Conservation (phyloP, 164 flowering plant species). For the Cinnamomum chago region DNA sequence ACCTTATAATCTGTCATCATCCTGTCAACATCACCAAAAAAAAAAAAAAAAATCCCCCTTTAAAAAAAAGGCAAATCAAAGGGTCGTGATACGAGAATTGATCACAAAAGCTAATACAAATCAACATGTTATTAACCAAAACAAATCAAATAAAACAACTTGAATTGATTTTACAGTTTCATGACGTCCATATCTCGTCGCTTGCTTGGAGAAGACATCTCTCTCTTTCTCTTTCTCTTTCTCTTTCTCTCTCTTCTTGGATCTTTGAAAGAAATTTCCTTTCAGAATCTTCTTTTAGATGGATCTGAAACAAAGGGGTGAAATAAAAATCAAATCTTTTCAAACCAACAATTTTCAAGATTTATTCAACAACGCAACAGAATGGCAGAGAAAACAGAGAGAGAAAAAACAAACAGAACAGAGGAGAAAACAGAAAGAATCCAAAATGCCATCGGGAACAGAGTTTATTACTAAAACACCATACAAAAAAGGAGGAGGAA, state of each 20-base stretch:
- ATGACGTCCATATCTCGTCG: constrained; percentile 54
- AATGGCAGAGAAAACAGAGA: background rate
- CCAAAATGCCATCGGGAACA: background rate
- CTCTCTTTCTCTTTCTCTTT: constrained; percentile 7
- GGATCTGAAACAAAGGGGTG: background rate
- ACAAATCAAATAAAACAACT: background rate
- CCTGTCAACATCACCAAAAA: constrained; percentile 25
- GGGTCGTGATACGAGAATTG: background rate
- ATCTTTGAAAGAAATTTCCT: background rate
- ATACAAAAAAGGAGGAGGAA: background rate
- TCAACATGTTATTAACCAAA: background rate
- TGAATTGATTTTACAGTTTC: constrained; percentile 31
- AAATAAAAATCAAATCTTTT: too few relatives aligned
- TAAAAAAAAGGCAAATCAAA: constrained; percentile 1
- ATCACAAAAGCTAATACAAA: background rate
- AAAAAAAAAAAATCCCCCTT: too few relatives aligned
- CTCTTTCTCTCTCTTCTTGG: background rate
- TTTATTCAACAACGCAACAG: background rate
- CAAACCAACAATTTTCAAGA: background rate
- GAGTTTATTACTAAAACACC: background rate
- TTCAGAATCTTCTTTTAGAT: background rate
- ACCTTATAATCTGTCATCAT: constrained; percentile 85
- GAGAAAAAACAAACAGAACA: too few relatives aligned
- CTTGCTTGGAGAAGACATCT: constrained; percentile 59
- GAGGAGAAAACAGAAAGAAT: background rate